phyloP scores from a whole-genome alignment of 2,329 filamentous ascomycete species.

The Penicillium psychrosexuale region DNA sequence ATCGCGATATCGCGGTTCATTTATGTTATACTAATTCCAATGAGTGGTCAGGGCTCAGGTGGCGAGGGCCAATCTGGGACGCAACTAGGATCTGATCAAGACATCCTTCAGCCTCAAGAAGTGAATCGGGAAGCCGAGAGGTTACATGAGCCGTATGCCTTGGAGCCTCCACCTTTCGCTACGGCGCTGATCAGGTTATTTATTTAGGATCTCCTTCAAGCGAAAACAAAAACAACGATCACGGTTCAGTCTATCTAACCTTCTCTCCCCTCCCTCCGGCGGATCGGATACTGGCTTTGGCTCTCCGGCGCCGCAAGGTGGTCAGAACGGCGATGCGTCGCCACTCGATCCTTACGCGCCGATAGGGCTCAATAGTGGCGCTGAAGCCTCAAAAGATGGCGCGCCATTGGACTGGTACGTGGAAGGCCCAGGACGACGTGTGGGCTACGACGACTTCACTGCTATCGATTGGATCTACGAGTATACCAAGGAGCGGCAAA shows the following conservation, averaged over 20 bases:
- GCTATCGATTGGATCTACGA: constrained; percentile 99
- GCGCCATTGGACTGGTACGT: constrained; percentile 72
- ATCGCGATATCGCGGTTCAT: constrained; percentile 14
- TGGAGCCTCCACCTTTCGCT: neutral
- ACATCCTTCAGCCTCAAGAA: constrained; percentile 18
- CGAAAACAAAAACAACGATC: constrained; percentile 42
- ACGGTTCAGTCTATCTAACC: constrained; percentile 40
- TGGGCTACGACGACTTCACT: constrained; percentile 93
- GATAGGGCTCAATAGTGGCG: constrained; percentile 23
- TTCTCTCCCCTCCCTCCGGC: constrained; percentile 34
- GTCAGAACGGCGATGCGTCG: constrained; percentile 28
- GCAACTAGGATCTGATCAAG: constrained; percentile 8
- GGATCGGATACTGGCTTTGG: constrained; percentile 26
- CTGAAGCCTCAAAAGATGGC: constrained; percentile 40
- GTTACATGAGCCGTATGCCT: constrained; percentile 36
- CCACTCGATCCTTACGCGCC: constrained; percentile 22
- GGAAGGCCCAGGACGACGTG: constrained; percentile 82
- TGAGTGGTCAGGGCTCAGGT: constrained; percentile 18
- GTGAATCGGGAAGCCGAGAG: constrained; percentile 28
- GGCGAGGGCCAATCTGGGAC: constrained; percentile 13
- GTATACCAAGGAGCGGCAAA: constrained; percentile 91
- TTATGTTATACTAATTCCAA: constrained; percentile 29
- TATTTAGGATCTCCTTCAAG: constrained; percentile 42
- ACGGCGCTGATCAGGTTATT: constrained; percentile 2
- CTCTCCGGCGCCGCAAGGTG: constrained; percentile 26